phyloP scores from a whole-genome alignment of 2,329 filamentous ascomycete species.

The Colletotrichum sidae region DNA sequence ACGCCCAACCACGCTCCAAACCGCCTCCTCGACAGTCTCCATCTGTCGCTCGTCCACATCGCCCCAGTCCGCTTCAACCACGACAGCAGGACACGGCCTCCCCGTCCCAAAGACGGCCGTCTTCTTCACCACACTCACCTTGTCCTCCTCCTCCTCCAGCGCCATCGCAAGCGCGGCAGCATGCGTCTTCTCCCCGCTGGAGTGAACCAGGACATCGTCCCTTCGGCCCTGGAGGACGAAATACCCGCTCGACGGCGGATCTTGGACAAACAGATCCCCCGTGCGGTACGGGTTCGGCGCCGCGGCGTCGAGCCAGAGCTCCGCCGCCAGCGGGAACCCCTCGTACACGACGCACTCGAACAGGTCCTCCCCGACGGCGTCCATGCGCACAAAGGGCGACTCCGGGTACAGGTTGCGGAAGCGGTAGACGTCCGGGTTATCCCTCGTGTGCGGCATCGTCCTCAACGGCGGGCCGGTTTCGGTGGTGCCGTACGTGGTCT shows the following conservation, averaged over 20 bases:
- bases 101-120: neutral
- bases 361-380: slow-evolving; percentile 5
- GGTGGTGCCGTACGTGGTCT: slow-evolving; percentile 30
- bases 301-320: too few species aligned
- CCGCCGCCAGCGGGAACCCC: too few species aligned
- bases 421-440: slow-evolving; percentile 29
- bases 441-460: slow-evolving; percentile 27
- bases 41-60: neutral
- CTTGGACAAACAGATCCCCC: too few species aligned
- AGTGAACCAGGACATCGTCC: too few species aligned
- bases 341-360: too few species aligned
- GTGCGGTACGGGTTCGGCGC: too few species aligned
- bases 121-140: too few species aligned
- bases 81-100: slow-evolving; percentile 21
- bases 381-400: slow-evolving; percentile 17
- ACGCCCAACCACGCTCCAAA: slow-evolving; percentile 13
- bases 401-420: slow-evolving; percentile 29
- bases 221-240: too few species aligned
- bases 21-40: neutral
- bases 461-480: slow-evolving; percentile 22
- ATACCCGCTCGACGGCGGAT: too few species aligned
- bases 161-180: too few species aligned
- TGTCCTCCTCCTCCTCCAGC: too few species aligned
- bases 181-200: too few species aligned
- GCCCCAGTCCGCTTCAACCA: slow-evolving; percentile 20